phyloP scores from a whole-genome alignment of 202 grass and related monocot genomes.

The Cymbopogon flexuosus region DNA sequence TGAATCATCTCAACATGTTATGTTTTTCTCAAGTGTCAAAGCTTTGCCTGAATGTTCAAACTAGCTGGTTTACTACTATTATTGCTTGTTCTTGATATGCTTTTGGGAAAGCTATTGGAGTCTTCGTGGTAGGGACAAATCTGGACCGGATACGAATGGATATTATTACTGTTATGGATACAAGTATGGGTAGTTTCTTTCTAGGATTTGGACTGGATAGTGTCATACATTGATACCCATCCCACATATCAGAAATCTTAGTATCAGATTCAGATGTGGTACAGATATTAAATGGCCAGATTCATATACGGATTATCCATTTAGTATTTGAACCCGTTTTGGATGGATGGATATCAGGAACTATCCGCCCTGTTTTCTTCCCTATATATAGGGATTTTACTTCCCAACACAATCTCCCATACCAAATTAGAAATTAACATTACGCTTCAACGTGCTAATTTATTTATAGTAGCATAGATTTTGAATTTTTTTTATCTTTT shows the following conservation, averaged over 20 bases:
- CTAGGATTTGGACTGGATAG: too few relatives aligned
- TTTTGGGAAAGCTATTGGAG: neutral
- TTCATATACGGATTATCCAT: neutral
- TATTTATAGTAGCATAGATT: neutral
- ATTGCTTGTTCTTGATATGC: neutral
- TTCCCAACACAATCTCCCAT: neutral
- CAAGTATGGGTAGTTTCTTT: too few relatives aligned
- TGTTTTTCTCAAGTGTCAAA: neutral
- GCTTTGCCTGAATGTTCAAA: neutral
- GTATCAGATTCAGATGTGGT: neutral
- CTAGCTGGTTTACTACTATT: neutral
- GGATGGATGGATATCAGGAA: neutral
- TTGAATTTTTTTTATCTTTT: neutral
- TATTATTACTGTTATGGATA: neutral
- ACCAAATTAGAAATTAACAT: constrained; percentile 13
- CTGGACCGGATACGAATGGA: neutral
- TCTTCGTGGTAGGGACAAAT: neutral
- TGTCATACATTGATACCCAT: too few relatives aligned
- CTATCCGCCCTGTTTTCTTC: neutral
- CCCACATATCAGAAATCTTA: neutral
- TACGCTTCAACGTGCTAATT: neutral
- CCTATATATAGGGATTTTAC: neutral
- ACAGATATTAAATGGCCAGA: neutral
- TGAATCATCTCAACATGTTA: neutral
- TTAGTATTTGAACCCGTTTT: neutral